Evolutionary conservation across 2,329 filamentous ascomycete genomes (phyloP).

Genomic region (Helotiales sp.): DNA sequence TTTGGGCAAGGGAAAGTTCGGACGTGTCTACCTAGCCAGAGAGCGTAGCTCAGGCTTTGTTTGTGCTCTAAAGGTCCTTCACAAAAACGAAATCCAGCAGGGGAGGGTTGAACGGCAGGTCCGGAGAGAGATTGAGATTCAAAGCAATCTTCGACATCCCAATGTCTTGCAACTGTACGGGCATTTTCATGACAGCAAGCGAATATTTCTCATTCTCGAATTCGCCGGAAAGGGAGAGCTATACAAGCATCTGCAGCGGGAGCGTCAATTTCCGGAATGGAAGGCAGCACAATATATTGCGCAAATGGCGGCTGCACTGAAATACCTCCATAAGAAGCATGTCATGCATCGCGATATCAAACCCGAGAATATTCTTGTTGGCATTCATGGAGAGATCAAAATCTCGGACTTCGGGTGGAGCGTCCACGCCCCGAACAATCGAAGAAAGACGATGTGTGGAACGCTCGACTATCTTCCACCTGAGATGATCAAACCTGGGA

Average conservation of each 20-base stretch:
- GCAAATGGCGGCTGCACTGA: conserved; percentile 79
- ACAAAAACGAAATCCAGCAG: conserved; percentile 69
- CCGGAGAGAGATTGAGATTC: conserved; percentile 72
- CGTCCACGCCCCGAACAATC: conserved; percentile 93
- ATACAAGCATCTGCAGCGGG: conserved; percentile 71
- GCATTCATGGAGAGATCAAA: conserved; percentile 97
- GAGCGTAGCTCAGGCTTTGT: conserved; percentile 68
- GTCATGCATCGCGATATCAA: conserved; percentile 98
- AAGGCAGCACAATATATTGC: conserved; percentile 73
- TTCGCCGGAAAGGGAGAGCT: conserved; percentile 72
- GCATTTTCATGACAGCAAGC: conserved; percentile 73
- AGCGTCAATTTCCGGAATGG: conserved; percentile 68
- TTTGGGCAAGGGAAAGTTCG: conserved; percentile 73
- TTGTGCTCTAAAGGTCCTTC: conserved; percentile 72
- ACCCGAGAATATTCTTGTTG: conserved; percentile 94
- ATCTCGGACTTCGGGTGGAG: conserved; percentile 99
- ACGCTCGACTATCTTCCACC: conserved; percentile 96
- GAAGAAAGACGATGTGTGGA: conserved; percentile 92
- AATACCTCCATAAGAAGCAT: conserved; percentile 93
- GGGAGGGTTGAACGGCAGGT: conserved; percentile 71
- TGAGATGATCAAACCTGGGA: conserved; percentile 89
- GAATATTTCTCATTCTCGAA: conserved; percentile 72
- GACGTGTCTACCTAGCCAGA: conserved; percentile 70
- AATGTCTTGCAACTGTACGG: conserved; percentile 71
- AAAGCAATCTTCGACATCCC: conserved; percentile 70